These are phyloP conservation scores for Cupressus sempervirens DNA, from an alignment of 75 land plant species.

Conservation along the genomic window DNA sequence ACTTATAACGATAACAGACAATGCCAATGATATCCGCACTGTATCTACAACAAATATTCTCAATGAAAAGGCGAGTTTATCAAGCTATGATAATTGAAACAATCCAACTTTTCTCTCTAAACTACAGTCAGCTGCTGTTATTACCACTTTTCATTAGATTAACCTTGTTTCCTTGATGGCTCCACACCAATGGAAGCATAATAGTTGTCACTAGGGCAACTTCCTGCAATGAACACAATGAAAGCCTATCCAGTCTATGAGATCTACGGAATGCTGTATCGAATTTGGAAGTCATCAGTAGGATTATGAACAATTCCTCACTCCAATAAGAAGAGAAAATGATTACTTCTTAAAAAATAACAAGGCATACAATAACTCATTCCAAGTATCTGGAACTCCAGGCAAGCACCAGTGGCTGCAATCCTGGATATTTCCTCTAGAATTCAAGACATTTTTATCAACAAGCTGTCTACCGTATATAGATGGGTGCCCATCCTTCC, in stretches of 20 bases:
- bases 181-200: neutral
- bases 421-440: conserved; percentile 36
- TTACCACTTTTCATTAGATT: neutral
- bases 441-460: neutral
- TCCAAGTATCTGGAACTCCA: conserved; percentile 86
- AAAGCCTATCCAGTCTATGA: neutral
- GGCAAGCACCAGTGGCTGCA: conserved; percentile 95
- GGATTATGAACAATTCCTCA: neutral
- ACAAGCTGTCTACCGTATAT: conserved; percentile 29
- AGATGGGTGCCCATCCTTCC: conserved; percentile 78
- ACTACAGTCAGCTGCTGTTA: neutral
- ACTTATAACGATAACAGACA: neutral
- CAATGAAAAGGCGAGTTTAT: neutral
- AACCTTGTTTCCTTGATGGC: too few relatives aligned
- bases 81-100: neutral
- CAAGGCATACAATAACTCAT: conserved; percentile 54
- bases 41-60: neutral
- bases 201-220: neutral
- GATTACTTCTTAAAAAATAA: conserved; percentile 19
- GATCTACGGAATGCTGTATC: neutral
- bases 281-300: neutral
- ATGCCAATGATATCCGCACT: neutral
- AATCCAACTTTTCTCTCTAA: neutral
- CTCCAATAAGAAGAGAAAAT: neutral
- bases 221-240: neutral